phyloP scores from a whole-genome alignment of 208 protist species.

The Trypanosoma avium region DNA sequence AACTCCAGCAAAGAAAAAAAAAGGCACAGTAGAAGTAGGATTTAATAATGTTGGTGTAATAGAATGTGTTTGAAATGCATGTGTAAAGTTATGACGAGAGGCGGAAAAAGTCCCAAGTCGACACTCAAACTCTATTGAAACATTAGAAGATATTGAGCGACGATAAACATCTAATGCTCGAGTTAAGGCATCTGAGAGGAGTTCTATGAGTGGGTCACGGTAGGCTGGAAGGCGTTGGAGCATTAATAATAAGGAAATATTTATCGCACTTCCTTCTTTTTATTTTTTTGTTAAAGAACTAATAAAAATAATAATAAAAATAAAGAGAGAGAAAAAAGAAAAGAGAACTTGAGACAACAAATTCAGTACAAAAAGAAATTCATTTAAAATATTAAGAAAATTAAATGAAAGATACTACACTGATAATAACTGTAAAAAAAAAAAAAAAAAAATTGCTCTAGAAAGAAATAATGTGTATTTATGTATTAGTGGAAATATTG shows the following conservation, averaged over 20 bases:
- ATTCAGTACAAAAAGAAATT: not conserved
- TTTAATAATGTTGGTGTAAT: constrained; percentile 40
- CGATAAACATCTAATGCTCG: constrained; percentile 43
- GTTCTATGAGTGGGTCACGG: constrained; percentile 39
- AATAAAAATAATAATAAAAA: not conserved
- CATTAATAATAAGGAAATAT: not conserved
- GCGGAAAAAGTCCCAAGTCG: constrained; percentile 47
- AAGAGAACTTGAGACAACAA: too few species aligned
- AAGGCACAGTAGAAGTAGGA: constrained; percentile 1
- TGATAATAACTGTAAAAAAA: too few species aligned
- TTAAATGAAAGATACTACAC: too few species aligned
- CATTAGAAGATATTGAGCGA: constrained; percentile 17
- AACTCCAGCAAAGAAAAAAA: constrained; percentile 30
- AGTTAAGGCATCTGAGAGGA: constrained; percentile 36
- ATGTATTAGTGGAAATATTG: too few species aligned
- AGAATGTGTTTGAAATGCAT: constrained; percentile 34
- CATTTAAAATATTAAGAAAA: constrained; percentile 5
- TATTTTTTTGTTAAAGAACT: too few species aligned
- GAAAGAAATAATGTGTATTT: constrained; percentile 1
- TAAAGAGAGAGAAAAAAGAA: constrained; percentile 22
- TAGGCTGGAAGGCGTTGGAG: constrained; percentile 33
- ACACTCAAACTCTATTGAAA: constrained; percentile 53
- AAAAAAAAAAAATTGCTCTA: constrained; percentile 6
- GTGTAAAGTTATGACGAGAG: constrained; percentile 19
- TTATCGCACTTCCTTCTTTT: too few species aligned